These are phyloP conservation scores for Pyrenophora graminea DNA, from an alignment of 2,329 filamentous ascomycete genomes.

Conservation along the genomic window DNA sequence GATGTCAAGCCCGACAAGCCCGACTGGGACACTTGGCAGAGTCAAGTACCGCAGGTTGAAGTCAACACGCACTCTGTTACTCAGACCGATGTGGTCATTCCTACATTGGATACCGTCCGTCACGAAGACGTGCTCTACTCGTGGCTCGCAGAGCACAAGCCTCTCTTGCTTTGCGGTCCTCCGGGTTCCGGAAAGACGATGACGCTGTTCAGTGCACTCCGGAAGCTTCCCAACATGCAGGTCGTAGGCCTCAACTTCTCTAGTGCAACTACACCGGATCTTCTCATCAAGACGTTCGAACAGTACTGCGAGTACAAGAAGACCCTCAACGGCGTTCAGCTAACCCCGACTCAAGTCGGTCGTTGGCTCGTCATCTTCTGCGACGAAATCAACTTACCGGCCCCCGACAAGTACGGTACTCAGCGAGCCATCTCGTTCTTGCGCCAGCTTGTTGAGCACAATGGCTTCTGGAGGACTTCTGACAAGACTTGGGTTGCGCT, in stretches of 20 bases:
- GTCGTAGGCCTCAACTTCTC: conserved; percentile 99
- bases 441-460: conserved; percentile 95
- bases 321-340: conserved; percentile 91
- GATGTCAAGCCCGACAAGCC: conserved; percentile 85
- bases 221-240: conserved; percentile 98
- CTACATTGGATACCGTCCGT: conserved; percentile 93
- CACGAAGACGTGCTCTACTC: conserved; percentile 99
- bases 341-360: conserved; percentile 94
- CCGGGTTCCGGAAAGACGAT: conserved; percentile 99
- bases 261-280: conserved; percentile 94
- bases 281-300: conserved; percentile 98
- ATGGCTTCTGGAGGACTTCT: conserved; percentile 97
- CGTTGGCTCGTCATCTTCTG: conserved; percentile 99
- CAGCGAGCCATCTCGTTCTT: conserved; percentile 97
- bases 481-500: conserved; percentile 98
- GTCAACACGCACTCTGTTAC: conserved; percentile 98
- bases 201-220: conserved; percentile 96
- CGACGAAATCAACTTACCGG: conserved; percentile 98
- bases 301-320: conserved; percentile 99
- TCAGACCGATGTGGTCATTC: conserved; percentile 97
- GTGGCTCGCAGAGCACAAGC: conserved; percentile 98
- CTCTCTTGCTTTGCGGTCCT: conserved; percentile 91
- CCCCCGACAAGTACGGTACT: conserved; percentile 95
- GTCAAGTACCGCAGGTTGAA: conserved; percentile 89
- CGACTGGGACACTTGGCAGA: conserved; percentile 93